Base-by-base conservation (phyloP, 2,329 filamentous ascomycete species). In the Alternaria sp. region DNA sequence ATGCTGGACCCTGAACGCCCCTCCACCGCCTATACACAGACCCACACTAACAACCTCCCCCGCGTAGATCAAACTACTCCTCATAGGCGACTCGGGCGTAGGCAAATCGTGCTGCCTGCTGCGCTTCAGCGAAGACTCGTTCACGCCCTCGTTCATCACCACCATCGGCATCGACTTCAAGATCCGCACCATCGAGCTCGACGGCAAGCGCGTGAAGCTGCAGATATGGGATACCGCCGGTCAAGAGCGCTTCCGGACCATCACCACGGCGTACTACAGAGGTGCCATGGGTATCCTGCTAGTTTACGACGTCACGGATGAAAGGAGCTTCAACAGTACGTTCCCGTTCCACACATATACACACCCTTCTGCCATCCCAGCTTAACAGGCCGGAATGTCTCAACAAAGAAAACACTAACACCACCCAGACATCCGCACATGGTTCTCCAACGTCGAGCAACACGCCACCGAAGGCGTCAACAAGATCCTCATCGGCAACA, bases 111-210 rank as follows among this genome's bases (percentile, higher is more conserved):
- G 94, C 89, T 97, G 94, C 83, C 88, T 97, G 81, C 86, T 97
- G 79, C 93, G 94, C 75, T 97, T 97, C 86, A 97, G 93, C 83
- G 94, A 97, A 84, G 94, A 97, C 86, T 96, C 93, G 50, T 97
- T 97, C 85, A 97, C 94, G 57, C 94, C 94, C 46, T 97, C 93
- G 74, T 97, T 97, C 87, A 97, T 97, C 86, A 97, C 94, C 67
- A 99, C 96, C 68, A 99, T 99, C 83, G 96, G 96, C 74, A 98
- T 99, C 85, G 96, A 99, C 85, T 99, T 99, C 87, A 99, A 99
- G 88, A 99, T 99, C 81, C 89, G 96, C 72, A 99, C 96, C 70
- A 99, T 99, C 84, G 96, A 99, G 85, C 87, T 99, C 73, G 96
- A 99, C 83, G 95, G 95, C 80, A 99, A 99, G 89, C 89, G 95